Evolutionary conservation across 1,139 yeast species (phyloP).

Genomic region (Candida sp.): DNA sequence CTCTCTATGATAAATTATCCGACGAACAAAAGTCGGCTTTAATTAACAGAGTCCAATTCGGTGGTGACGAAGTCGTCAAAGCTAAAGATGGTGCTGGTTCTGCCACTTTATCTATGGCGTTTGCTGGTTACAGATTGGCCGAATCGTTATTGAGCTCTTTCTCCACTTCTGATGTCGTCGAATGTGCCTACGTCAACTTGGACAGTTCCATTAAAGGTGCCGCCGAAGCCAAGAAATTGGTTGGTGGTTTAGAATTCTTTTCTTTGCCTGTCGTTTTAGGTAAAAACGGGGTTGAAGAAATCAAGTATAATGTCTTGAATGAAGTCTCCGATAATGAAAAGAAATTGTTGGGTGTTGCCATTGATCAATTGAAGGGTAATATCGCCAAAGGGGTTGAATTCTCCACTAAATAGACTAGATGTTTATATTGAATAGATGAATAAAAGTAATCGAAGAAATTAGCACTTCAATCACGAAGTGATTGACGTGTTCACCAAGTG

Average conservation of each 20-base stretch:
- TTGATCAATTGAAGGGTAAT: slow-evolving; percentile 77
- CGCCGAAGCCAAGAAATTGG: slow-evolving; percentile 72
- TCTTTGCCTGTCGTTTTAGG: slow-evolving; percentile 91
- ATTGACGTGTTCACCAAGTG: too few species aligned
- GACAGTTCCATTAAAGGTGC: slow-evolving; percentile 49
- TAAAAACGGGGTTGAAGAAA: slow-evolving; percentile 81
- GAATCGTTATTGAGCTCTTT: slow-evolving; percentile 80
- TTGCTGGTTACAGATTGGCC: slow-evolving; percentile 95
- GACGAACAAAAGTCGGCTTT: slow-evolving; percentile 64
- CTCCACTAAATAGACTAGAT: slow-evolving; percentile 35
- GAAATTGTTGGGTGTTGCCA: slow-evolving; percentile 74
- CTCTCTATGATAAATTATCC: slow-evolving; percentile 43
- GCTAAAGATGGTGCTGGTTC: slow-evolving; percentile 99
- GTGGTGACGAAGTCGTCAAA: slow-evolving; percentile 99
- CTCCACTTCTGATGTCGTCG: slow-evolving; percentile 69
- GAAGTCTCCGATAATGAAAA: slow-evolving; percentile 57
- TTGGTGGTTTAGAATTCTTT: slow-evolving; percentile 87
- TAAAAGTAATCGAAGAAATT: too few species aligned
- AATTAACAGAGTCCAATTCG: slow-evolving; percentile 93
- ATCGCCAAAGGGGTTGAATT: slow-evolving; percentile 62
- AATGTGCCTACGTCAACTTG: slow-evolving; percentile 67
- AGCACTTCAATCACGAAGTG: too few species aligned
- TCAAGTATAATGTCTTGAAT: slow-evolving; percentile 48
- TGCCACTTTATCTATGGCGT: slow-evolving; percentile 98
- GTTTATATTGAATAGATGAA: too few species aligned